Conservation (phyloP, 2,329 filamentous ascomycete genomes). For the Spiromastix sp. region DNA sequence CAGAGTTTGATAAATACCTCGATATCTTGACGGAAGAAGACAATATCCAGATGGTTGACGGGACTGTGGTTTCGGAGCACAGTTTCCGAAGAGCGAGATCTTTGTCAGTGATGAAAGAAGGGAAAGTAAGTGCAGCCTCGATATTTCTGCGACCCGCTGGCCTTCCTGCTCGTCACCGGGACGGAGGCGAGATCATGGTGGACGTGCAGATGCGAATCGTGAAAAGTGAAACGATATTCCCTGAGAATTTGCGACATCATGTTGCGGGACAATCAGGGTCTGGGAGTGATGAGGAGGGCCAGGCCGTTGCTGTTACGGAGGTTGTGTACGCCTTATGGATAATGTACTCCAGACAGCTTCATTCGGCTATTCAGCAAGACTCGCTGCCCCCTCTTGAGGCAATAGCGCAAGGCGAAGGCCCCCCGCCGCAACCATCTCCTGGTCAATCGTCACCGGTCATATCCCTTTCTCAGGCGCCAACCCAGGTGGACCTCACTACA, state of each 20-base stretch:
- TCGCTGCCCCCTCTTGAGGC: constrained; percentile 45
- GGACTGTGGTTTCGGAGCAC: constrained; percentile 94
- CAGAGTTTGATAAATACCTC: constrained; percentile 76
- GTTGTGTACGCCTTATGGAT: constrained; percentile 94
- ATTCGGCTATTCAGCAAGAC: constrained; percentile 56
- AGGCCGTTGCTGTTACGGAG: constrained; percentile 50
- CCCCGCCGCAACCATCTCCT: constrained; percentile 67
- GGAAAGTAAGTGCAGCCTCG: constrained; percentile 64
- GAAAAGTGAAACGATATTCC: constrained; percentile 64
- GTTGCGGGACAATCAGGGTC: constrained; percentile 55
- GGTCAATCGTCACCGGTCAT: constrained; percentile 49
- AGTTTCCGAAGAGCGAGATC: constrained; percentile 85
- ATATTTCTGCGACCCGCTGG: constrained; percentile 78
- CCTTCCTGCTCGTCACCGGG: constrained; percentile 73
- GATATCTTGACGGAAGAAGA: constrained; percentile 78
- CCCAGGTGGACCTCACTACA: constrained; percentile 17
- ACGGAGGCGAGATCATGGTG: constrained; percentile 84
- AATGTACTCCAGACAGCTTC: constrained; percentile 87
- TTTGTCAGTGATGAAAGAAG: constrained; percentile 72
- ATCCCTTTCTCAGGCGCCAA: constrained; percentile 19
- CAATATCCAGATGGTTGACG: constrained; percentile 70
- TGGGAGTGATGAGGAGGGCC: constrained; percentile 33
- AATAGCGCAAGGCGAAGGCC: constrained; percentile 56
- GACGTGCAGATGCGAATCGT: constrained; percentile 96
- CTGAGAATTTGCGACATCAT: constrained; percentile 42